Conservation (phyloP, 129 eudicot species). For the Flaveria linearis region DNA sequence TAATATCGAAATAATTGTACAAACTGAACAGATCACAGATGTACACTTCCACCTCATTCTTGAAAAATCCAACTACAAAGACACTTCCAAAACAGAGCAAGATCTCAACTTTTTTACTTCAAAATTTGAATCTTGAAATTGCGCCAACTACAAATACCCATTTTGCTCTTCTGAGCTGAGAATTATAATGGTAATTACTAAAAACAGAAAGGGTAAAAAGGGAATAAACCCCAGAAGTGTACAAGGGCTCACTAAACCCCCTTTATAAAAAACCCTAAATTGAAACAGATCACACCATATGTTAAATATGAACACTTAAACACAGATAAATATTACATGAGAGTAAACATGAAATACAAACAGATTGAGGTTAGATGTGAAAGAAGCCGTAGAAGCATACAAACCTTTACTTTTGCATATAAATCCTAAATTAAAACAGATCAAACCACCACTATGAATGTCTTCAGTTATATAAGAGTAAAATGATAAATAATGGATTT, state of each 20-base stretch:
- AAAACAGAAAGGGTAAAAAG: background rate
- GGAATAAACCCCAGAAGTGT: background rate
- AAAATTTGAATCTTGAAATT: constrained; percentile 14
- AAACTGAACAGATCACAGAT: constrained; percentile 5
- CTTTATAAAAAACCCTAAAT: constrained; percentile 23
- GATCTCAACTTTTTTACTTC: constrained; percentile 21
- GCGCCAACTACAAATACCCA: constrained; percentile 11
- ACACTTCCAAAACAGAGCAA: constrained; percentile 11
- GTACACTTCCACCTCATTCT: background rate
- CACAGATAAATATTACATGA: background rate
- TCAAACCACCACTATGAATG: background rate
- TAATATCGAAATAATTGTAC: background rate
- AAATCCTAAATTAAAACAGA: constrained; percentile 24
- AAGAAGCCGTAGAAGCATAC: constrained; percentile 6
- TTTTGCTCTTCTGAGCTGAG: background rate
- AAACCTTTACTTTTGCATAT: background rate
- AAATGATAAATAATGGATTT: background rate
- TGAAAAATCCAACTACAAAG: constrained; percentile 5
- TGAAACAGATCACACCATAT: constrained; percentile 16
- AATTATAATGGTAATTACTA: background rate
- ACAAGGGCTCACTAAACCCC: background rate
- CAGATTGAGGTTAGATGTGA: background rate
- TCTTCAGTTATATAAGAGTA: background rate
- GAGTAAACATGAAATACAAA: background rate
- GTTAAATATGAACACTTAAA: background rate